phyloP scores from a whole-genome alignment of 257 asterid species.

The Solanum virginianum region DNA sequence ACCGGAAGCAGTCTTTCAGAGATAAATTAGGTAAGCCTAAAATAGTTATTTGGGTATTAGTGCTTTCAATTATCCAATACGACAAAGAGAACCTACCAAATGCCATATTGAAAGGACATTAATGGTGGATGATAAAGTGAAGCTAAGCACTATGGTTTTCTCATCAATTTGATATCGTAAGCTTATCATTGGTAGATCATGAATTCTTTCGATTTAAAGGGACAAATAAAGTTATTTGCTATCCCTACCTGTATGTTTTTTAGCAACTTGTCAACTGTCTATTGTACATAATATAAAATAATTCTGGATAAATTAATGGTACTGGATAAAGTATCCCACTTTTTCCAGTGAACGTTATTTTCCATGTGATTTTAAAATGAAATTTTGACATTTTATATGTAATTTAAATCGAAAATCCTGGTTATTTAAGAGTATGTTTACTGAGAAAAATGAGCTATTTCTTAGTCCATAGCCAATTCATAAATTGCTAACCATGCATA shows the following conservation, averaged over 20 bases:
- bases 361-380: background rate
- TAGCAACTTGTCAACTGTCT: background rate
- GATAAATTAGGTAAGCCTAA: constrained; percentile 10
- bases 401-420: background rate
- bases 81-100: constrained; percentile 54
- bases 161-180: background rate
- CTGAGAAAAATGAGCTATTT: background rate
- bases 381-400: background rate
- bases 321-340: background rate
- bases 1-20: background rate
- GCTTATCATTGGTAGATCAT: background rate
- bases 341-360: background rate
- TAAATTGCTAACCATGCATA: background rate
- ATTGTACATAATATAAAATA: background rate
- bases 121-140: constrained; percentile 46
- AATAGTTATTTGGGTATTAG: constrained; percentile 19
- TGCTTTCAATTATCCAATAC: constrained; percentile 38
- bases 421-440: background rate
- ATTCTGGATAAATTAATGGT: background rate
- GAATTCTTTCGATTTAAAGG: background rate
- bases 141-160: constrained; percentile 23
- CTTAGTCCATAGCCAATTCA: background rate
- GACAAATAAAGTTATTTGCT: background rate
- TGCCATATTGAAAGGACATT: constrained; percentile 37
- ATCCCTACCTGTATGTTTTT: background rate